Base-by-base conservation (phyloP, 108 stramenopile species). In the Cylindrotheca closterium region DNA sequence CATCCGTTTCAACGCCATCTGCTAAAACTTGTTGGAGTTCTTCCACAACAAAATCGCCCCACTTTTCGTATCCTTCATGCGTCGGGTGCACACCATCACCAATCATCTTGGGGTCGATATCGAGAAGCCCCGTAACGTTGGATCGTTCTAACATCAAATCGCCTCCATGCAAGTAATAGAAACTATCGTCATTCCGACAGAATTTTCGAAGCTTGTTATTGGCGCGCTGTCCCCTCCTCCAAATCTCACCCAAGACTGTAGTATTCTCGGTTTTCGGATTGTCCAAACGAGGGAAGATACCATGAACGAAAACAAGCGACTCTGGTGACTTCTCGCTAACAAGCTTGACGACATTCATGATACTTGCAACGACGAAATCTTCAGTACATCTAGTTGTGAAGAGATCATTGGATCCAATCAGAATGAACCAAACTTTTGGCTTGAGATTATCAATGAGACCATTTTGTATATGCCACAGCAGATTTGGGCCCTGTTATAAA, bases 401-500 rank as follows among this genome's bases (percentile, higher is more conserved):
- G 30, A 74, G 48, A 27, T 74, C 73, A 23, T 67, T 74, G 24
- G 42, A 32, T 27, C 73, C 73, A 18, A 74, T 50, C 51, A 58
- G 47, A 26, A 74, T 25, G 31, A 74, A 74, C 73, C 73, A 74
- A n/a, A 74, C 23, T 37, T 67, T 74, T 67, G 73, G 73, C 34
- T 61, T 54, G 3, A 74, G 46, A 33, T 61, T 55, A 26, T 54
- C 30, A 18, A 37, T 45, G n/a, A 74, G 32, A 21, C 73, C 73
- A 45, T 74, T 61, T 42, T 74, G 45, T 47, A 65, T 55, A 48
- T 67, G 73, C 73, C 73, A 74, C 1, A 74, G 49, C 23, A 74
- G 37, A 25, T 74, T 74, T 17, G 73, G 73, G 18, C 73, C 73
- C 73, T 74, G 18, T 22, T 27, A 45, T n/a, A n/a, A n/a, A n/a